Percentiles rank a stretch among this genome's conserved stretches.
These are phyloP conservation scores for Lentinus brumalis DNA, from an alignment of 768 basidiomycete species.

Conservation along the genomic window DNA sequence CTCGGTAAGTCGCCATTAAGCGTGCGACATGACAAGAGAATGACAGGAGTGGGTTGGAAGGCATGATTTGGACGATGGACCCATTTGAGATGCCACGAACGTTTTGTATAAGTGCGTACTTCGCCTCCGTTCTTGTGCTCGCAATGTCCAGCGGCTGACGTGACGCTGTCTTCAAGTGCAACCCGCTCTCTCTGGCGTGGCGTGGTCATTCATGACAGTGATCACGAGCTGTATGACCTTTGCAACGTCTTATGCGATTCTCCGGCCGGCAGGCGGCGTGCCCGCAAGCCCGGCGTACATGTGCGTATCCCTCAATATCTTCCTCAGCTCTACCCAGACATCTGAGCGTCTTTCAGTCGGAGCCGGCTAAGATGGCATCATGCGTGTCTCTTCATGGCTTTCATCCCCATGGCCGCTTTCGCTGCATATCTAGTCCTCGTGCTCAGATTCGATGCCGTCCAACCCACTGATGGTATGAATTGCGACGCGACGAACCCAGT, in stretches of 20 bases:
- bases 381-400: slow-evolving; percentile 44
- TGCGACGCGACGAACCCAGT: slow-evolving; percentile 61
- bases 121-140: neutral
- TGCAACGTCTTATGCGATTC: slow-evolving; percentile 24
- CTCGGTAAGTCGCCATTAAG: slow-evolving; percentile 44
- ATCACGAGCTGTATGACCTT: slow-evolving; percentile 29
- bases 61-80: slow-evolving; percentile 66
- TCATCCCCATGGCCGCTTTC: slow-evolving; percentile 51
- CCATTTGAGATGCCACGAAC: slow-evolving; percentile 55
- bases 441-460: slow-evolving; percentile 45
- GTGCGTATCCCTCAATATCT: neutral
- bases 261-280: slow-evolving; percentile 8
- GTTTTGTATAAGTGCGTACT: slow-evolving; percentile 57
- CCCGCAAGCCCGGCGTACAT: slow-evolving; percentile 6
- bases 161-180: slow-evolving; percentile 11
- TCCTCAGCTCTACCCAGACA: neutral
- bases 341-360: neutral
- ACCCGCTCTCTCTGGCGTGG: slow-evolving; percentile 20
- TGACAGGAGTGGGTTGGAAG: slow-evolving; percentile 34
- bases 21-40: neutral
- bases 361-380: slow-evolving; percentile 55
- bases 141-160: neutral
- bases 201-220: slow-evolving; percentile 27
- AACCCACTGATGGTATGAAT: slow-evolving; percentile 52
- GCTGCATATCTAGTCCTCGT: slow-evolving; percentile 45